Percentiles rank a stretch among this genome's conserved stretches.
phyloP scores from a whole-genome alignment of 2,329 filamentous ascomycete genomes.

The Ceratocystis albifundus region DNA sequence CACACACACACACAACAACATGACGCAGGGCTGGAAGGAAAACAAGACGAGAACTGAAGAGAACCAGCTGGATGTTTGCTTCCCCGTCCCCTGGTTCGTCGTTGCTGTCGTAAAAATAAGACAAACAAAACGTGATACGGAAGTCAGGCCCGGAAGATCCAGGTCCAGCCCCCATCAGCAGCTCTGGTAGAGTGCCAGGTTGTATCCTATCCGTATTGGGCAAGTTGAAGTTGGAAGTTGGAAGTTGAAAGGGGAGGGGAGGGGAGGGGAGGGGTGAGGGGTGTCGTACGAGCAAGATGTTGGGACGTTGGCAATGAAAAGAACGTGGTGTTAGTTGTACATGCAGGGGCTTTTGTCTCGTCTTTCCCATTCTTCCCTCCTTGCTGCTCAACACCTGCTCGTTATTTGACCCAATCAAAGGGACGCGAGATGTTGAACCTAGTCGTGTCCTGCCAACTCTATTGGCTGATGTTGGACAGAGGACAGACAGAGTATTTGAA shows the following conservation, averaged over 20 bases:
- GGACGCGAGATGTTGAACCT: not conserved
- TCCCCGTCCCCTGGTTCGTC: not conserved
- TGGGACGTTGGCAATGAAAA: not conserved
- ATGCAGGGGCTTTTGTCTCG: conserved; percentile 2
- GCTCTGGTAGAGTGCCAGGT: not conserved
- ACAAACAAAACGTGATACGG: not conserved
- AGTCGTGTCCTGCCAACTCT: not conserved
- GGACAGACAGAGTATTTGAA: too few species aligned
- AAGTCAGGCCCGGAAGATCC: not conserved
- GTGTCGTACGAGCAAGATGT: not conserved
- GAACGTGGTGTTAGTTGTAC: not conserved
- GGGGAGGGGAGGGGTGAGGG: too few species aligned
- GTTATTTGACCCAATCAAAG: conserved; percentile 2
- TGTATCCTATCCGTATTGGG: not conserved
- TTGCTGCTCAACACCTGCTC: not conserved
- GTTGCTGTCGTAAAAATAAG: not conserved
- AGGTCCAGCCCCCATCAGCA: not conserved
- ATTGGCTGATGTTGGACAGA: not conserved
- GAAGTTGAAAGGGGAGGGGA: too few species aligned
- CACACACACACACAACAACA: not conserved
- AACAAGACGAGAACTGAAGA: not conserved
- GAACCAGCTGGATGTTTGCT: not conserved
- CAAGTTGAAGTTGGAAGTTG: not conserved
- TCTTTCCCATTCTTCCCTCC: not conserved
- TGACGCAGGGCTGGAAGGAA: not conserved